phyloP scores from a whole-genome alignment of 148 eudicot species.

The Rheum nobile region DNA sequence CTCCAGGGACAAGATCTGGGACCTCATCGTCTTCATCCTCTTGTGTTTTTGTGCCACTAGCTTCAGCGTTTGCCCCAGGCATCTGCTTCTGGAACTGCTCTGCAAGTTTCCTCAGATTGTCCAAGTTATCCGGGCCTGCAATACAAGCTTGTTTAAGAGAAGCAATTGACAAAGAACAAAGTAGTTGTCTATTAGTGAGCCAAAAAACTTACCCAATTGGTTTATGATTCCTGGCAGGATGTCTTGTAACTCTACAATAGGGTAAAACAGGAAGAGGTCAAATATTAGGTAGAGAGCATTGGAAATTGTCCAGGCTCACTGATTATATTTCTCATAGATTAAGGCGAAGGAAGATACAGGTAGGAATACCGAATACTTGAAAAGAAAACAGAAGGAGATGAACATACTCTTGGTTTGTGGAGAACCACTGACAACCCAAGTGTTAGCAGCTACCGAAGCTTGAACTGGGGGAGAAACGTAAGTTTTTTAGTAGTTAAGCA shows the following conservation, averaged over 20 bases:
- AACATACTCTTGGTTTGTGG: slow-evolving; percentile 81
- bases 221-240: slow-evolving; percentile 73
- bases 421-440: slow-evolving; percentile 91
- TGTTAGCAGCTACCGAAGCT: slow-evolving; percentile 84
- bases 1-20: slow-evolving; percentile 75
- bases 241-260: slow-evolving; percentile 55
- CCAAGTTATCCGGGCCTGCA: slow-evolving; percentile 73
- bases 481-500: neutral
- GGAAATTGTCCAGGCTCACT: neutral
- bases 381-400: neutral
- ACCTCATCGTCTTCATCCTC: slow-evolving; percentile 74
- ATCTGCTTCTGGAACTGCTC: slow-evolving; percentile 57
- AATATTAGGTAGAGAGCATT: neutral
- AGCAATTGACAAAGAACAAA: neutral
- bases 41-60: neutral
- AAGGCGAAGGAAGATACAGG: too few species aligned
- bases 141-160: neutral
- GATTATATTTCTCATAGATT: neutral
- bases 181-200: neutral
- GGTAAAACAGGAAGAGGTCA: neutral
- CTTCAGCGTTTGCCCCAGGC: slow-evolving; percentile 18
- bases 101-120: slow-evolving; percentile 66
- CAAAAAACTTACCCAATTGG: slow-evolving; percentile 50
- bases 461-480: slow-evolving; percentile 42
- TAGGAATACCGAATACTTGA: too few species aligned